These are phyloP conservation scores for Neurospora sp. DNA, from an alignment of 495 filamentous ascomycete genomes.

Conservation along the genomic window DNA sequence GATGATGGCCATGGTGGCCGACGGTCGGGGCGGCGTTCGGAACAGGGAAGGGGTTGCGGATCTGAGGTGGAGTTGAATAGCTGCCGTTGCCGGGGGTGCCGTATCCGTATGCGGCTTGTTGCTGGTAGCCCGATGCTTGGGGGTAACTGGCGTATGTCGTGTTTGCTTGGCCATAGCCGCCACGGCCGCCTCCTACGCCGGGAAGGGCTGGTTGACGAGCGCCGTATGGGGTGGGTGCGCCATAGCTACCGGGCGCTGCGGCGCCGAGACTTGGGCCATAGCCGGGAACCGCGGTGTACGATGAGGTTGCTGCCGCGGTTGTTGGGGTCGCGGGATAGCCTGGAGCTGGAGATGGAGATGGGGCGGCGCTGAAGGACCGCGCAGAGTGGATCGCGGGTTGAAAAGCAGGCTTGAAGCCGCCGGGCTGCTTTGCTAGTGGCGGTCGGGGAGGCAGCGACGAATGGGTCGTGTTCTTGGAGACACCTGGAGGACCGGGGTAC, in stretches of 20 bases:
- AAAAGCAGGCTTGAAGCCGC: constrained; percentile 53
- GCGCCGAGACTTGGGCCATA: constrained; percentile 15
- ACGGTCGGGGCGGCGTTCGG: constrained; percentile 38
- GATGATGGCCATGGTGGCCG: not conserved
- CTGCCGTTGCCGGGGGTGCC: constrained; percentile 17
- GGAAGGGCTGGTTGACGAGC: constrained; percentile 19
- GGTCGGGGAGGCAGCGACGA: constrained; percentile 76
- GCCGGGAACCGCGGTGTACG: constrained; percentile 13
- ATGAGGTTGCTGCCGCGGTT: constrained; percentile 5
- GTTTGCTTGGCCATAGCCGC: constrained; percentile 22
- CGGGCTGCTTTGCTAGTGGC: constrained; percentile 51
- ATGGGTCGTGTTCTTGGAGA: constrained; percentile 44
- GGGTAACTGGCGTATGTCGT: constrained; percentile 35
- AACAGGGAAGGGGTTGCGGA: constrained; percentile 76
- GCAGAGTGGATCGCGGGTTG: constrained; percentile 18
- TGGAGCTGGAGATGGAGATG: constrained; percentile 4
- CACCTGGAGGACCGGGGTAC: constrained; percentile 87
- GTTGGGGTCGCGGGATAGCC: constrained; percentile 18
- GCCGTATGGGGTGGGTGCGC: constrained; percentile 25
- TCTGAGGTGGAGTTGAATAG: constrained; percentile 55
- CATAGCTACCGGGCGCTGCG: constrained; percentile 27
- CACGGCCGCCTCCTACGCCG: constrained; percentile 20
- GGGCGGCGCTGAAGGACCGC: constrained; percentile 12
- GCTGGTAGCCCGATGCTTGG: constrained; percentile 35
- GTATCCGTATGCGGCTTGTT: constrained; percentile 24